A percentile compares a stretch with the other conserved stretches of the same genome.
Evolutionary conservation across 768 basidiomycete genomes (phyloP).

Genomic region (Hirschioporus abietinus): DNA sequence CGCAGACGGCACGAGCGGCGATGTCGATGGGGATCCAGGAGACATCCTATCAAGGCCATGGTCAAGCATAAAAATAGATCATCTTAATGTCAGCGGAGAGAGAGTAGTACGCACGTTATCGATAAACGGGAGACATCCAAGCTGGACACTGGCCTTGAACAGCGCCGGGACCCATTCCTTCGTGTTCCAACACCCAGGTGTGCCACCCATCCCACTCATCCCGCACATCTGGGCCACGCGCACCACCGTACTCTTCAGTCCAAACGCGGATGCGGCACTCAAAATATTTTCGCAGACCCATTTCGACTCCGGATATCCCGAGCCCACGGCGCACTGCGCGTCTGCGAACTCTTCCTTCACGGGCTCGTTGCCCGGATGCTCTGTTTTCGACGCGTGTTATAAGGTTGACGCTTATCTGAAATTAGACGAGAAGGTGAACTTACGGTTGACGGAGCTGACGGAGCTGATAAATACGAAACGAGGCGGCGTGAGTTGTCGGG

Average conservation of each 20-base stretch:
- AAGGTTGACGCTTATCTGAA: conserved; percentile 8
- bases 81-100: not conserved
- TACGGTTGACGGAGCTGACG: conserved; percentile 23
- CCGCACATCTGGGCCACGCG: conserved; percentile 13
- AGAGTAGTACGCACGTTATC: not conserved
- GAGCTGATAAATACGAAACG: conserved; percentile 29
- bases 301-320: conserved; percentile 37
- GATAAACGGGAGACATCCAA: conserved; percentile 4
- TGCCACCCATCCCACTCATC: conserved; percentile 16
- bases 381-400: not conserved
- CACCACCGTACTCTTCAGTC: conserved; percentile 5
- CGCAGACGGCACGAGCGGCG: conserved; percentile 14
- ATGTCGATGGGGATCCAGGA: conserved; percentile 17
- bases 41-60: conserved; percentile 20
- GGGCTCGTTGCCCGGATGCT: not conserved
- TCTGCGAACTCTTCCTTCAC: conserved; percentile 9
- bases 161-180: conserved; percentile 14
- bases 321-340: conserved; percentile 22
- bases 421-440: no score
- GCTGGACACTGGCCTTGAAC: conserved; percentile 2
- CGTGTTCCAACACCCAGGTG: conserved; percentile 12
- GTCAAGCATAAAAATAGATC: not conserved
- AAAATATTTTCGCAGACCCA: conserved; percentile 42
- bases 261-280: conserved; percentile 20
- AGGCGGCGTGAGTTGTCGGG: conserved; percentile 17